Evolutionary conservation across 768 basidiomycete species (phyloP).

Genomic region (Trametes maxima): DNA sequence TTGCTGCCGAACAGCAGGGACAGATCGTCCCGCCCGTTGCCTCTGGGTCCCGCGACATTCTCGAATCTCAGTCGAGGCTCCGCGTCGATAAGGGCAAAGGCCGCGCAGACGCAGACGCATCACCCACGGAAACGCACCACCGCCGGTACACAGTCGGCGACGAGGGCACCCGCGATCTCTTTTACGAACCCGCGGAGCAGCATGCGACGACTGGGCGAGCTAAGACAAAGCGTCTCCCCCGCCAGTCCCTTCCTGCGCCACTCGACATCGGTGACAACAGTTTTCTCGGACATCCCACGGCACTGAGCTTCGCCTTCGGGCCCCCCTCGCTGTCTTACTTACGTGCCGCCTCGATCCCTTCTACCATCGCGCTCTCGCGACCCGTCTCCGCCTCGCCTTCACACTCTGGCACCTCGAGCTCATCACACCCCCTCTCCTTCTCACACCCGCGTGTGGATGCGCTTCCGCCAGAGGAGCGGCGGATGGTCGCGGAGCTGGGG

Average conservation of each 20-base stretch:
- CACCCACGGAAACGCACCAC: neutral
- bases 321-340: neutral
- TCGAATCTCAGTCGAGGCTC: neutral
- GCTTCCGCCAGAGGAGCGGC: slow-evolving; percentile 19
- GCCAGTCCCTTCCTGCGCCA: slow-evolving; percentile 7
- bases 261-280: neutral
- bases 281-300: neutral
- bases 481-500: slow-evolving; percentile 33
- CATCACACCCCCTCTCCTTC: no score
- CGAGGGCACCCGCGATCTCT: neutral
- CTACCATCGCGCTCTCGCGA: neutral
- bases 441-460: neutral
- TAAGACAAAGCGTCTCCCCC: neutral
- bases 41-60: neutral
- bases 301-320: slow-evolving; percentile 8
- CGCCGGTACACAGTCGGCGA: slow-evolving; percentile 11
- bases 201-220: neutral
- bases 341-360: neutral
- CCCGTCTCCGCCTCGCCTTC: neutral
- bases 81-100: slow-evolving; percentile 5
- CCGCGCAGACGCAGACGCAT: neutral
- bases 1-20: neutral
- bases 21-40: neutral
- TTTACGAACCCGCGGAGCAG: neutral
- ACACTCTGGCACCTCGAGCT: neutral